Base-by-base conservation (phyloP, 1,139 yeast genomes). In the Hemisphaericaspora lyxosophila region DNA sequence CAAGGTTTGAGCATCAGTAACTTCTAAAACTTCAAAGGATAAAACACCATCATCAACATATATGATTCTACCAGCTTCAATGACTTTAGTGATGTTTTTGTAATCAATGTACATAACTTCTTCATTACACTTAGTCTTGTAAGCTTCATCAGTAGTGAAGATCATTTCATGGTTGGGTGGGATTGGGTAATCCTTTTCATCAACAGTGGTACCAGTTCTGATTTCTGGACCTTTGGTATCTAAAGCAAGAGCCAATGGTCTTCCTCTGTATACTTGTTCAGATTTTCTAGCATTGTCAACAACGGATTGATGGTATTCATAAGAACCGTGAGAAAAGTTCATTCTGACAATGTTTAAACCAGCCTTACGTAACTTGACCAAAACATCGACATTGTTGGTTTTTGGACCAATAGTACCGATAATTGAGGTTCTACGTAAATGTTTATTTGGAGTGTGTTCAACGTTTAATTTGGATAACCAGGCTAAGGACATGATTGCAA, bases 171-270 rank as follows among this genome's bases (percentile, higher is more conserved):
- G 96, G 69, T 82, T 82, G 42, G 94, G 78, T 30, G 78, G 70
- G 58, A 94, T 85, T 57, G 96, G 85, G 70, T 67, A 87, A 64
- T 92, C 98, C 48, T 72, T 69, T 44, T 78, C 85, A 54, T 78
- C 86, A 45, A 71, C 63, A 53, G 98, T 94, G 65, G 88, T 82
- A 70, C 99, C 98, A 41, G 98, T 90, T 79, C 98, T 87, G 72
- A 92, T 92, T 75, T 94, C 98, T 50, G 99, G 98, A 54, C 99
- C 99, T 80, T 92, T 94, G 65, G 98, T 94, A 70, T 92, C 99
- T 59, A 92, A 81, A 50, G 99, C 99, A 69, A 92, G 89, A 48
- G 96, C 97, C 60, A 92, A 78, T 40, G 97, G 98, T 75, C 97
- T 86, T 56, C 97, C 97, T 50, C 86, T 81, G 68, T 84, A 89